Base-by-base conservation (phyloP, 805 yeast species). In the Yarrowia sp. region DNA sequence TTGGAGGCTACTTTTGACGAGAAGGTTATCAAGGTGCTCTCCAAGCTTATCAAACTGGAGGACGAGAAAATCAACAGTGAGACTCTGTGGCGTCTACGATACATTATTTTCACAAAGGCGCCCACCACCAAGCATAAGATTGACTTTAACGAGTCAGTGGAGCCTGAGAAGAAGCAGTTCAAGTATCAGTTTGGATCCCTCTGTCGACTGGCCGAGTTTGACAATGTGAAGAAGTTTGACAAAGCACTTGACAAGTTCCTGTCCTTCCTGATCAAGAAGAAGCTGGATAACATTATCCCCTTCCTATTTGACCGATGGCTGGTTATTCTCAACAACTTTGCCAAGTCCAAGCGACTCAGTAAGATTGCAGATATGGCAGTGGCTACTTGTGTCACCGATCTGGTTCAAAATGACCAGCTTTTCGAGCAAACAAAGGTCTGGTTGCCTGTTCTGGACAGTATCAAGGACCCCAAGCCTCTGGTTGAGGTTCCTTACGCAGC, bases 271-370 rank as follows among this genome's bases (percentile, higher is more conserved):
- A 12, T 19, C 46, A 61, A 61, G 38, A 46, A 61, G 36, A 36
- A 38, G 53, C 19, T 46, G 36, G 39, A 39, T 6, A 10, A 20
- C 20, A 30, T 46, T 24, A 38, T 61, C 6, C 55, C 53, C 24
- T 61, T 61, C 55, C 36, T 61, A 12, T 61, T 61, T 15, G 38
- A 61, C 12, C 44, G 66, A 61, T 61, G 66, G 66, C 44, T 61
- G 15, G 44, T 61, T 7, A 20, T 61, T 19, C 44, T 61, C 19
- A 34, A 61, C 30, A 38, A 17, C 3, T 58, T 33, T 8, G 64
- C 64, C 40, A 58, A 58, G 40, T 40, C 49, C 14, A 58, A 58
- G 40, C 64, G 64, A 13, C 50, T 58, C 2, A 14, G 36, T 13
- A 58, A 58, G 40, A 58, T 58, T 34, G 50, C 50, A 3, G 50